Evolutionary conservation across 139 green algal species (phyloP).

Genomic region (Chlorella sp.): DNA sequence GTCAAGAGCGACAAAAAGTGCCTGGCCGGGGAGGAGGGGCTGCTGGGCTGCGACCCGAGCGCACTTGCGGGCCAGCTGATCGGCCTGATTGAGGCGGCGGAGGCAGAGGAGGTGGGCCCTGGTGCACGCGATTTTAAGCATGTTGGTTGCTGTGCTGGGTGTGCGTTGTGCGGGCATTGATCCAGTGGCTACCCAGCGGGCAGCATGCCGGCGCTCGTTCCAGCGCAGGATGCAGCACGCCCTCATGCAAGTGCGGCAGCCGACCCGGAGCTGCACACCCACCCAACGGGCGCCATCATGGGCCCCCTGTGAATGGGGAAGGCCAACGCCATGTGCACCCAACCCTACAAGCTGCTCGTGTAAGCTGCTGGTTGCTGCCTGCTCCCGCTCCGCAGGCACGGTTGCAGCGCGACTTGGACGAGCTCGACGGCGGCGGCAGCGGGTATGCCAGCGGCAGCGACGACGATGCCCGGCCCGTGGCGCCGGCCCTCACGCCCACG

Average conservation of each 20-base stretch:
- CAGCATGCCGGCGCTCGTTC: background rate
- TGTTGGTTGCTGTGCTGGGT: background rate
- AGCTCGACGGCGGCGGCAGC: background rate
- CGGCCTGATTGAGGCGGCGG: background rate
- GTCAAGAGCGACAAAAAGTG: background rate
- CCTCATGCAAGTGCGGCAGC: background rate
- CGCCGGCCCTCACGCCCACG: background rate
- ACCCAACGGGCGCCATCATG: too few species aligned
- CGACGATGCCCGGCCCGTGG: background rate
- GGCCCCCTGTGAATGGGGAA: too few species aligned
- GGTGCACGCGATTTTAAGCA: background rate
- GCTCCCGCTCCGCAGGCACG: background rate
- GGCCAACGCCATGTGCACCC: background rate
- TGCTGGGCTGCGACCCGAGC: constrained; percentile 1
- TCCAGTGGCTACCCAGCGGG: background rate
- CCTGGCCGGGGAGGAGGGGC: background rate
- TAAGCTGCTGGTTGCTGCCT: background rate
- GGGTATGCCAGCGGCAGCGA: background rate
- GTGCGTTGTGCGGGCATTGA: background rate
- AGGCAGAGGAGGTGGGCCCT: constrained; percentile 15
- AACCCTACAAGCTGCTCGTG: too few species aligned
- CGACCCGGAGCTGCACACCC: background rate
- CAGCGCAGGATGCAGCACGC: background rate
- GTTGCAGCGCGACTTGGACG: background rate
- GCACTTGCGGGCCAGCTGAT: background rate